Conservation (phyloP, 2,329 filamentous ascomycete species). For the Aspergillus fumigatus region DNA sequence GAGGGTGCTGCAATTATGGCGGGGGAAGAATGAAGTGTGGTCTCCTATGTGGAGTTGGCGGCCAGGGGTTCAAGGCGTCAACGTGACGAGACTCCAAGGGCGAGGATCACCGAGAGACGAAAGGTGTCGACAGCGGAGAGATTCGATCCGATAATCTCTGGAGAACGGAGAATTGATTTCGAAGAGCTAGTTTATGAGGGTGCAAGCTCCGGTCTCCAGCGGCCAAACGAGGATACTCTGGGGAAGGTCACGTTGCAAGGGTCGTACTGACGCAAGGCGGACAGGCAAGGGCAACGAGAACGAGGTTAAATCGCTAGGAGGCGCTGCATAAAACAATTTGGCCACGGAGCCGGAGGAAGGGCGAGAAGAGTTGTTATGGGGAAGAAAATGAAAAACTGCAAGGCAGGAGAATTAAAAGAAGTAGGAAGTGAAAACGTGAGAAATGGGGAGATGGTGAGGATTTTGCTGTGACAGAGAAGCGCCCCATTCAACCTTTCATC, state of each 20-base stretch:
- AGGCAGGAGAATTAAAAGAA: conserved; percentile 13
- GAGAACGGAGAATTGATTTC: conserved; percentile 8
- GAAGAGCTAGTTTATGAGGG: conserved; percentile 7
- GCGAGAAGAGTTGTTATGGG: conserved; percentile 1
- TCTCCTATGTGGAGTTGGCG: conserved; percentile 7
- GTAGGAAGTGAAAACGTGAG: conserved; percentile 7
- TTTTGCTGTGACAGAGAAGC: conserved; percentile 12
- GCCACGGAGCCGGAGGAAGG: conserved; percentile 21
- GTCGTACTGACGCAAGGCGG: conserved; percentile 26
- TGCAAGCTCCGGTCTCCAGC: conserved; percentile 21
- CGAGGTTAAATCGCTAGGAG: conserved; percentile 15
- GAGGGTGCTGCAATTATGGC: not conserved
- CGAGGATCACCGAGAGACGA: conserved; percentile 1
- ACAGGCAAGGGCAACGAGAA: conserved; percentile 20
- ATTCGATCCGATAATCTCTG: conserved; percentile 7
- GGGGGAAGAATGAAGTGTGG: conserved; percentile 1
- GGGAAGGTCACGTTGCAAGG: conserved; percentile 27
- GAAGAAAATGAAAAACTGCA: conserved; percentile 5
- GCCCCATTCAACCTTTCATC: not conserved
- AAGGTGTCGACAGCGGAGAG: conserved; percentile 15
- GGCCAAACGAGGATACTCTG: conserved; percentile 18
- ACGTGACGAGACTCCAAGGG: conserved; percentile 8
- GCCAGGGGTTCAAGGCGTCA: conserved; percentile 19
- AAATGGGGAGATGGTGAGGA: conserved; percentile 6
- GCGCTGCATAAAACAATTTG: conserved; percentile 10